phyloP scores from a whole-genome alignment of 345 rosid genomes.

The Citrus hindsii region DNA sequence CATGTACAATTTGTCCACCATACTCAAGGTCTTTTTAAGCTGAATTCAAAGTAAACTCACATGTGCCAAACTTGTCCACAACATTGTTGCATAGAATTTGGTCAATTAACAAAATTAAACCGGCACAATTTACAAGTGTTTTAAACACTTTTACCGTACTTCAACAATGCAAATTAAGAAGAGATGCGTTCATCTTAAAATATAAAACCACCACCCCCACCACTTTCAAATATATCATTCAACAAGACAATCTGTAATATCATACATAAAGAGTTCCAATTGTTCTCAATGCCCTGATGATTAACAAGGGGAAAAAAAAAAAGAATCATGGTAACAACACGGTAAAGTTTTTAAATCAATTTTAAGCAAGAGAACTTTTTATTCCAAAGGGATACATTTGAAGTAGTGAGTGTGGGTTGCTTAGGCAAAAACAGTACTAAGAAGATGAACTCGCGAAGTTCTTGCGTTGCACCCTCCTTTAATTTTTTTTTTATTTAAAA shows the following conservation, averaged over 20 bases:
- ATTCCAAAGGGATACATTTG: too few species aligned
- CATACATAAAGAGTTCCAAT: not conserved
- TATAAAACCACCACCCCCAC: not conserved
- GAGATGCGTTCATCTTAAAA: not conserved
- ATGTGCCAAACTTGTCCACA: not conserved
- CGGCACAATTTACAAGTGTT: too few species aligned
- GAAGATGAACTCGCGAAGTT: too few species aligned
- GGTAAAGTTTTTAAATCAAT: not conserved
- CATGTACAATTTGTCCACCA: not conserved
- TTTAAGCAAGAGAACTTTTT: too few species aligned
- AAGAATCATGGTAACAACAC: too few species aligned
- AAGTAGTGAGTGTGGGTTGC: too few species aligned
- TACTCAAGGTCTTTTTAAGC: not conserved
- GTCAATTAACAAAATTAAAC: not conserved
- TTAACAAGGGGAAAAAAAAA: not conserved
- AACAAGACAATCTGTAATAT: not conserved
- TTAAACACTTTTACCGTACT: too few species aligned
- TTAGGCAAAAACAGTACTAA: too few species aligned
- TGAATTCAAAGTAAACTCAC: not conserved
- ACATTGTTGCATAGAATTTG: not conserved
- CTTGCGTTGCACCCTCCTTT: too few species aligned
- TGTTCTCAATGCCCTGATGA: not conserved
- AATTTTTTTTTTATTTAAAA: rapidly evolving
- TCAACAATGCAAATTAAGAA: not conserved
- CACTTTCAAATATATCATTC: not conserved